Evolutionary conservation across 441 rosid genomes (phyloP).

Genomic region (Croton laevigatus): DNA sequence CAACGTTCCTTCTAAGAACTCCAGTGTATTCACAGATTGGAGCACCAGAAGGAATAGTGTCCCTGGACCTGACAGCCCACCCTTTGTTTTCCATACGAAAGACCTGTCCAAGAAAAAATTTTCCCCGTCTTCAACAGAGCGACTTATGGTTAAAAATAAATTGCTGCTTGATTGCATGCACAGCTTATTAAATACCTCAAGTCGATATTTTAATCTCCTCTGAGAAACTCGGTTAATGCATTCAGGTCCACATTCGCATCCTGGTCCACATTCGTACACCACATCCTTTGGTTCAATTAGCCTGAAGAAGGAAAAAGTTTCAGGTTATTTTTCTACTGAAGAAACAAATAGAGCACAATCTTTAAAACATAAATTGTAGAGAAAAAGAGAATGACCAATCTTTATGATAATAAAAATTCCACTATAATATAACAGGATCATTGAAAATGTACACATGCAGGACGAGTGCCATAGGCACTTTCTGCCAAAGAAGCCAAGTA

Average conservation of each 20-base stretch:
- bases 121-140: background rate
- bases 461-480: background rate
- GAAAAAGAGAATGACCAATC: too few species aligned
- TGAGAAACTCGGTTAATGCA: constrained; percentile 51
- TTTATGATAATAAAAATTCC: background rate
- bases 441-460: background rate
- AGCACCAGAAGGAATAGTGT: constrained; percentile 53
- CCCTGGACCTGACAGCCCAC: constrained; percentile 55
- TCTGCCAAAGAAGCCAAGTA: background rate
- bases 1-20: constrained; percentile 36
- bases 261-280: constrained; percentile 56
- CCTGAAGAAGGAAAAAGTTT: constrained; percentile 22
- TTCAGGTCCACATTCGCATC: constrained; percentile 46
- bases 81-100: constrained; percentile 44
- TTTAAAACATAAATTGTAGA: background rate
- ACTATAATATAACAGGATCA: background rate
- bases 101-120: constrained; percentile 30
- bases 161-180: background rate
- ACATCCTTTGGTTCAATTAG: constrained; percentile 48
- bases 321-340: background rate
- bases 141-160: background rate
- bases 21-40: constrained; percentile 52
- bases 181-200: constrained; percentile 34
- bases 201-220: constrained; percentile 34
- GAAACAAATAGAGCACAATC: background rate